Evolutionary conservation across 306 rosid species (phyloP).

Genomic region (Cucurbita argyrosperma): DNA sequence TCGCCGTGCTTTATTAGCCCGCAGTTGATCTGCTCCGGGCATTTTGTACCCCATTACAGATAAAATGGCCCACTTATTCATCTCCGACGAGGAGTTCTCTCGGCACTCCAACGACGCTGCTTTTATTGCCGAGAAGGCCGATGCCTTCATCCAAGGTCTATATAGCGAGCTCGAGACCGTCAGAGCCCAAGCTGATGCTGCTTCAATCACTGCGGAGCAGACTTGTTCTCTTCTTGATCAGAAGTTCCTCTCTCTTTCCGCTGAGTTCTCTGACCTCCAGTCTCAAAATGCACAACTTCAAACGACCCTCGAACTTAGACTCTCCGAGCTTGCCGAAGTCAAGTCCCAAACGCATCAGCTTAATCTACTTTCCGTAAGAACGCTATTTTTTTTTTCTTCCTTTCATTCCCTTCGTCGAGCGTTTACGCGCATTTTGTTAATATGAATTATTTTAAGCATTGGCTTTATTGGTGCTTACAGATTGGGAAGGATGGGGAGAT

Average conservation of each 20-base stretch:
- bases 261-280: conserved; percentile 73
- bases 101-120: conserved; percentile 39
- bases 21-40: conserved; percentile 1
- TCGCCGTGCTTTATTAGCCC: background rate
- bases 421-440: background rate
- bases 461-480: conserved; percentile 22
- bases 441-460: background rate
- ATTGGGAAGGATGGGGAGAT: conserved; percentile 76
- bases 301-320: conserved; percentile 40
- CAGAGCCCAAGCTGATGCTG: conserved; percentile 65
- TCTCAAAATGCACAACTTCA: conserved; percentile 44
- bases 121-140: conserved; percentile 63
- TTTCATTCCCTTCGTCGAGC: no score
- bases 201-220: conserved; percentile 84
- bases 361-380: conserved; percentile 38
- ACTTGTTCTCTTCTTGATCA: conserved; percentile 87
- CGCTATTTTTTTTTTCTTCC: background rate
- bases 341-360: conserved; percentile 52
- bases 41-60: background rate
- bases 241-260: conserved; percentile 60
- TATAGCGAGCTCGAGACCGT: conserved; percentile 64
- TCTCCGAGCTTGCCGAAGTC: conserved; percentile 37
- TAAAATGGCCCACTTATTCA: conserved; percentile 35
- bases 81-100: conserved; percentile 75
- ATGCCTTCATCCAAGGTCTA: conserved; percentile 57